Base-by-base conservation (phyloP, 768 basidiomycete species). In the Leccinum truebloodii region DNA sequence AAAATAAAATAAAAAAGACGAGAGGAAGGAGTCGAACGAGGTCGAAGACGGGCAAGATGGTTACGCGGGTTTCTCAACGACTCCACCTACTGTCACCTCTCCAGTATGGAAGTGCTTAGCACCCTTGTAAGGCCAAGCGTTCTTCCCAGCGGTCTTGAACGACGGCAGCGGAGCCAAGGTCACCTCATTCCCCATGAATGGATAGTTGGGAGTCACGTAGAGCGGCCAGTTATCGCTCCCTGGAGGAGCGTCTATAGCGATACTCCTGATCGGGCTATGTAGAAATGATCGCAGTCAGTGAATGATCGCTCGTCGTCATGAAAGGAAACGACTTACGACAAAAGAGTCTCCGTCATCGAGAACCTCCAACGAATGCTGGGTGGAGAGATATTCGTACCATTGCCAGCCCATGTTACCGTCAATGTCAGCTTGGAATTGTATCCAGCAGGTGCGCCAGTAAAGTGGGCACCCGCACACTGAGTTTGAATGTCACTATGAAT, bases 131-230 rank as follows among this genome's bases (percentile, higher is more conserved):
- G 55, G 46, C 55, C 55, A 55, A 6, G 24, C 0, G 14, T 55
- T 55, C 9, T 2, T 3, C 16, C 54, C 54, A 14, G 39, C 18
- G 12, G 5, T 2, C 22, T 3, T 1, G 26, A 51, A 57, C 18
- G 26, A 28, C 3, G 57, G 57, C n/a, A 57, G 35, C 12, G 57
- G 57, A n/a, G 57, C 39, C 18, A 49, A 49, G 35, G 51, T 50
- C 24, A 24, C 24, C 2, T 26, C 1, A 10, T 37, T 6, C 12
- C 56, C 35, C n/a, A 57, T 26, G 26, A 28, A 51, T 1, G 56
- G 49, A 4, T 57, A 57, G 6, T 39, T 2, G 6, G 37, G n/a
- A 18, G 35, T 39, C 18, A 57, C 56, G 1, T 9, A 7, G 22
- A 51, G 35, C 5, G 56, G 34, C 56, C 56, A 14, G 12, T 13